phyloP scores from a whole-genome alignment of 129 eudicot species.

The Glebionis coronaria region DNA sequence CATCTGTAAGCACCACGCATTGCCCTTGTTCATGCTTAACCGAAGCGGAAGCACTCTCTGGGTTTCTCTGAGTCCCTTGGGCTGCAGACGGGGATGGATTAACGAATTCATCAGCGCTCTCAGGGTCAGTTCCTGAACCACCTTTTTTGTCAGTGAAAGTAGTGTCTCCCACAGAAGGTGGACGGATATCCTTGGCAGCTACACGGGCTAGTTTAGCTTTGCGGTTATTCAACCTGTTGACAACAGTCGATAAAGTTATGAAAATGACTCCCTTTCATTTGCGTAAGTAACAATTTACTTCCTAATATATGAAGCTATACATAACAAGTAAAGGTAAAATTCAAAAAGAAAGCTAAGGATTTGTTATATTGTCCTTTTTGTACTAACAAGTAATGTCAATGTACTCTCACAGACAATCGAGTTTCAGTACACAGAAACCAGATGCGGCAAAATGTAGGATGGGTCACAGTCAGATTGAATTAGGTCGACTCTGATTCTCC shows the following conservation, averaged over 20 bases:
- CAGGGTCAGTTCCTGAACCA: conserved; percentile 40
- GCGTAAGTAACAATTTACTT: too few relatives aligned
- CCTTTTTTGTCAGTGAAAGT: conserved; percentile 55
- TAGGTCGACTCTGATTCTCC: too few relatives aligned
- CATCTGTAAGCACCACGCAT: conserved; percentile 50
- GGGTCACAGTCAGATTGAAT: neutral
- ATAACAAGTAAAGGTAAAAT: neutral
- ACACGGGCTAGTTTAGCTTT: conserved; percentile 92
- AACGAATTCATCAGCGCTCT: conserved; percentile 43
- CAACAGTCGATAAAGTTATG: neutral
- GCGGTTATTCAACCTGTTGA: conserved; percentile 81
- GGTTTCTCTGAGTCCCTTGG: conserved; percentile 30
- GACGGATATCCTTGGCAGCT: conserved; percentile 78
- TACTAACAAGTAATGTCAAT: too few relatives aligned
- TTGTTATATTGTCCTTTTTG: too few relatives aligned
- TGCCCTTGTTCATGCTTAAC: conserved; percentile 52
- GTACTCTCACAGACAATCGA: neutral
- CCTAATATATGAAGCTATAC: neutral
- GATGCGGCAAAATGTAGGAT: neutral
- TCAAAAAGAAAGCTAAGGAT: neutral
- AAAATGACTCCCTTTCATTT: too few relatives aligned
- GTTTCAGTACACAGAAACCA: neutral
- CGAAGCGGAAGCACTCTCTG: neutral
- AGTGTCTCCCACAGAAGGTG: conserved; percentile 42
- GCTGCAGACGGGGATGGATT: conserved; percentile 35